Base-by-base conservation (phyloP, 2,329 filamentous ascomycete species). In the Ophiosphaerella narmari region DNA sequence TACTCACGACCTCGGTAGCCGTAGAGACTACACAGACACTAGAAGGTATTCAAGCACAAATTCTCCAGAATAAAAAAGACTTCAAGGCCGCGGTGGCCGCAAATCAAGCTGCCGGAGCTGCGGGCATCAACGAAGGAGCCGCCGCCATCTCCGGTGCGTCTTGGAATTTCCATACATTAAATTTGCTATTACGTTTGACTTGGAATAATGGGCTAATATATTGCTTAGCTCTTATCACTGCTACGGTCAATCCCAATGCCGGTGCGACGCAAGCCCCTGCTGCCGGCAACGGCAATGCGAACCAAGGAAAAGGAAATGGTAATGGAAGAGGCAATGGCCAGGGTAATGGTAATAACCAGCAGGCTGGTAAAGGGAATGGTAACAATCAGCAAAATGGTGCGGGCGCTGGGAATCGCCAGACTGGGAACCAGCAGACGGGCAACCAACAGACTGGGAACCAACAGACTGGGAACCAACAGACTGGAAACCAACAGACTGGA, bases 1-100 rank as follows among this genome's bases (percentile, higher is more conserved):
- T 59, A 64, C 63, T 59, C 56, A 65, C 45, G 43, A 34, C 23
- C 26, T 39, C 55, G 43, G 42, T 60, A 71, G 68, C 59, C 42
- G 79, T 86, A 60, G 49, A 62, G 5, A 84, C 82, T 0, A 66
- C 65, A 0, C 73, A 80, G 54, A 75, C 71, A 1, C 68, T 82
- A 5, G 68, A 78, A 2, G 75, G 65, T 13, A 74, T 84, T 36
- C 55, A 74, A 1, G 72, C 66, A 1, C 81, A 86, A 68, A 75
- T 84, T 16, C 65, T 74, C 36, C 64, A 77, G 57, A 81, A 86
- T 70, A 67, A 80, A 47, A 66, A 74, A 29, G 81, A 85, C 56
- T 75, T 86, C 5, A 66, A 73, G 2, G 74, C 54, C 3, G 78
- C 79, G 23, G 63, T 80, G n/a, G 68, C 70, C 1, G 78, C 77